Evolutionary conservation across 805 yeast genomes (phyloP), one percentile per base, ranked within the genome.

Genomic region (Lipomyces sp.): DNA sequence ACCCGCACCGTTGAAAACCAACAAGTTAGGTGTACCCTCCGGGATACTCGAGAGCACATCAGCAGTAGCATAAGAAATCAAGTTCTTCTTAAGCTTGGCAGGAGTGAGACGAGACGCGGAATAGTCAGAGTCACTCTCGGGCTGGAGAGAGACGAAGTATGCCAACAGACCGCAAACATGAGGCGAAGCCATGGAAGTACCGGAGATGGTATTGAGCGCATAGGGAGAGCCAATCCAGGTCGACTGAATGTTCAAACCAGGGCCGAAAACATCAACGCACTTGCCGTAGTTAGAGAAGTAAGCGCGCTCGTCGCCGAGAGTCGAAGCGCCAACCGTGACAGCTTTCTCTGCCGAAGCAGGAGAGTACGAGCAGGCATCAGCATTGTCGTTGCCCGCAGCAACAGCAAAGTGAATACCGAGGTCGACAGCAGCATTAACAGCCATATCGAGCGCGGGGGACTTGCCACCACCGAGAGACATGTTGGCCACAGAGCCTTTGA

Each of bases 201-300:
- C 88, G 42, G 87, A 83, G 79, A 85, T 79, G 32, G 83, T 78
- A 69, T 84, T 83, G 42, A 85, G 81, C 69, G 85, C 86, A 59
- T 78, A 73, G 62, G 77, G 77, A 50, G 85, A 82, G 60, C 87
- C 86, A 70, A 82, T 85, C 78, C 83, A 85, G 68, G 87, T 84
- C 58, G 86, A 83, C 73, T 81, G 79, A 69, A 85, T 80, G 77
- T 84, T 83, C 73, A 83, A 82, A 75, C 99, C 99, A 32, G 99
- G 99, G 35, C 97, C 99, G 77, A 92, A 94, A 71, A 94, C 89
- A 76, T 94, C 98, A 65, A 95, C 98, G 83, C 99, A 94, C 76
- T 84, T 85, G 78, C 99, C 99, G 79, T 85, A 92, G 84, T 94
- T 95, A 64, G 98, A 92, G 84, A 95, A 95, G 80, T 89, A 88